phyloP scores from a whole-genome alignment of 495 filamentous ascomycete species.

The Penicillium samsonianum region DNA sequence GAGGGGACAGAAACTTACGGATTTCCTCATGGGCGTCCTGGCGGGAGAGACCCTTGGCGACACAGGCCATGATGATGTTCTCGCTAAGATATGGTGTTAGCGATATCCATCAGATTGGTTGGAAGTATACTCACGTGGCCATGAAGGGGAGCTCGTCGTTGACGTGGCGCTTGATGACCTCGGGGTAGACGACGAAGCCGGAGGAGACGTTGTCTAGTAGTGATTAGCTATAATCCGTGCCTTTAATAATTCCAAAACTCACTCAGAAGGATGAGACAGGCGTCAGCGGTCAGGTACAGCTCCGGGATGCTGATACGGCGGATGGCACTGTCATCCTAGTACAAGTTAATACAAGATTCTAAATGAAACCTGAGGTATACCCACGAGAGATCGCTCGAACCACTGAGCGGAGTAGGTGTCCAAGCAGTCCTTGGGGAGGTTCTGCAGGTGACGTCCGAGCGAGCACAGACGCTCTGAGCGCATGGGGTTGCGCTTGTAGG shows the following conservation, averaged over 20 bases:
- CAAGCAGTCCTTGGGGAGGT: constrained; percentile 65
- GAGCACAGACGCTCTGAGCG: constrained; percentile 80
- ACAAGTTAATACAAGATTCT: constrained; percentile 7
- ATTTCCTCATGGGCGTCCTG: constrained; percentile 95
- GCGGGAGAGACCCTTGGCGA: constrained; percentile 70
- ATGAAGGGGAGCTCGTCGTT: constrained; percentile 87
- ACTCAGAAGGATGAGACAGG: constrained; percentile 70
- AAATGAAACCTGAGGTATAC: constrained; percentile 24
- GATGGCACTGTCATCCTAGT: constrained; percentile 60
- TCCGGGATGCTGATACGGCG: constrained; percentile 76
- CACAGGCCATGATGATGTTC: constrained; percentile 83
- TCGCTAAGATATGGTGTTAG: constrained; percentile 36
- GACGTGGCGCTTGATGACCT: constrained; percentile 67
- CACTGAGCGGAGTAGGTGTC: constrained; percentile 84
- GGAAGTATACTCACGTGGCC: constrained; percentile 59
- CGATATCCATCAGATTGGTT: neutral
- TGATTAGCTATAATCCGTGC: constrained; percentile 9
- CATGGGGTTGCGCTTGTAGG: constrained; percentile 93
- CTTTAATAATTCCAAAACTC: constrained; percentile 13
- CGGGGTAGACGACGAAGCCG: constrained; percentile 85
- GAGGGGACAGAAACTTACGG: constrained; percentile 30
- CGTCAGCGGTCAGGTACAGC: constrained; percentile 79
- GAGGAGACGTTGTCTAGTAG: constrained; percentile 69
- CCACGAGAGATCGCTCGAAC: constrained; percentile 67
- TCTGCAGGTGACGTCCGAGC: constrained; percentile 68